These are phyloP conservation scores for Xylaria sp. DNA, from an alignment of 2,329 filamentous ascomycete genomes.

Conservation along the genomic window DNA sequence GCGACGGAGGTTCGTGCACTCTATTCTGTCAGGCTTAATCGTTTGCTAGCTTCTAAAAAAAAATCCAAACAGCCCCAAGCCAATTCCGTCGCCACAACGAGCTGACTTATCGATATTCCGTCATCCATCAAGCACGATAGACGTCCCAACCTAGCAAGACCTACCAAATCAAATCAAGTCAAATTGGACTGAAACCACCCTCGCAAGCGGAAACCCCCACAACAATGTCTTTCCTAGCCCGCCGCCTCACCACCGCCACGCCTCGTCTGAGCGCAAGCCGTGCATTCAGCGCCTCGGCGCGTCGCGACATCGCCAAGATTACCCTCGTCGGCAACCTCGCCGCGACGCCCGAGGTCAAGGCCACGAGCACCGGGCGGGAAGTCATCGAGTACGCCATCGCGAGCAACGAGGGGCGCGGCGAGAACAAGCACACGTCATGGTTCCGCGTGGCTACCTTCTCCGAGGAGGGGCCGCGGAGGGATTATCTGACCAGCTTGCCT, in stretches of 20 bases:
- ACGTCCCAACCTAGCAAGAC: neutral
- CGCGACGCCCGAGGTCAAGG: conserved; percentile 77
- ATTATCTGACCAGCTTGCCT: conserved; percentile 76
- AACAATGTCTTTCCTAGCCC: conserved; percentile 61
- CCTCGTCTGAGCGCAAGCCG: conserved; percentile 59
- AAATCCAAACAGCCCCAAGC: neutral
- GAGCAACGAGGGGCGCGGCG: conserved; percentile 71
- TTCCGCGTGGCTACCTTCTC: conserved; percentile 82
- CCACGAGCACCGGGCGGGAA: conserved; percentile 77
- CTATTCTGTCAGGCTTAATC: neutral
- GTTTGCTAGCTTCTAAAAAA: neutral
- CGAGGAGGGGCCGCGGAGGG: conserved; percentile 73
- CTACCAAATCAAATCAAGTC: neutral
- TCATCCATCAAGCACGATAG: neutral
- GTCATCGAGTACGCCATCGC: conserved; percentile 82
- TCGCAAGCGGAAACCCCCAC: neutral
- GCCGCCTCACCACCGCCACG: conserved; percentile 60
- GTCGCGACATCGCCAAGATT: conserved; percentile 78
- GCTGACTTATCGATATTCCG: neutral
- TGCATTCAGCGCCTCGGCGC: conserved; percentile 79
- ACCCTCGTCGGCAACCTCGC: conserved; percentile 88
- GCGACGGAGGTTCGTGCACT: neutral
- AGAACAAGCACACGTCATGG: conserved; percentile 84
- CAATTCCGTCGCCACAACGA: neutral
- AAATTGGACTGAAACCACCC: neutral